These are phyloP conservation scores for Colletotrichum horii DNA, from an alignment of 2,329 filamentous ascomycete genomes.

Conservation along the genomic window DNA sequence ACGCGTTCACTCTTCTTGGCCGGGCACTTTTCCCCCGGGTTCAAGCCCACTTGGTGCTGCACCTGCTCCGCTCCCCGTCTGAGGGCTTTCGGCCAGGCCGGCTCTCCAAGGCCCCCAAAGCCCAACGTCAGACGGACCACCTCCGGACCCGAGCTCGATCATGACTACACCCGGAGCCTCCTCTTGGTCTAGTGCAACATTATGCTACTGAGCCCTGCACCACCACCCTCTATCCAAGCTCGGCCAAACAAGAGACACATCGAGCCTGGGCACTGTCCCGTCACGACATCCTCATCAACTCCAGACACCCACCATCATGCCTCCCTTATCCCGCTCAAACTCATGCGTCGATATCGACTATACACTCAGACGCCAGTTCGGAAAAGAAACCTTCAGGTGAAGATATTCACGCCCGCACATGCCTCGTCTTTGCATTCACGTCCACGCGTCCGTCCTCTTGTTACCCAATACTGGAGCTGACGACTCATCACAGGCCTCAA, in stretches of 20 bases:
- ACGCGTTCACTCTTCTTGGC: neutral
- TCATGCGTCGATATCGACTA: conserved; percentile 73
- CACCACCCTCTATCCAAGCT: neutral
- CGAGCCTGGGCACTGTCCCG: neutral
- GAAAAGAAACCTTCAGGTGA: conserved; percentile 75
- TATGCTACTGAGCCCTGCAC: conserved; percentile 8
- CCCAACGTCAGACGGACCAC: conserved; percentile 11
- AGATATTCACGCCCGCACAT: conserved; percentile 13
- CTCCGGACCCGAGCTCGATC: conserved; percentile 16
- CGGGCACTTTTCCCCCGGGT: neutral
- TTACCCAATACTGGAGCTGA: conserved; percentile 45
- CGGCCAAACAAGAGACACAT: neutral
- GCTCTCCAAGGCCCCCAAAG: conserved; percentile 2
- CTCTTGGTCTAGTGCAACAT: conserved; percentile 13
- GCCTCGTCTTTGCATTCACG: neutral
- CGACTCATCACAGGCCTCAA: conserved; percentile 53
- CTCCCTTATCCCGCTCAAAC: conserved; percentile 46
- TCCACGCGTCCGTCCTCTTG: neutral
- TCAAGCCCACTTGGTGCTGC: neutral
- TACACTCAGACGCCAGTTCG: conserved; percentile 75
- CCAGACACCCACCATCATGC: conserved; percentile 34
- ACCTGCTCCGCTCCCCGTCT: neutral
- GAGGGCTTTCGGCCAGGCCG: conserved; percentile 11
- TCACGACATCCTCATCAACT: conserved; percentile 6
- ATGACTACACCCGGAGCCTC: neutral